These are phyloP conservation scores for Hapsidospora chrysogenum DNA, from an alignment of 495 filamentous ascomycete species.

Conservation along the genomic window DNA sequence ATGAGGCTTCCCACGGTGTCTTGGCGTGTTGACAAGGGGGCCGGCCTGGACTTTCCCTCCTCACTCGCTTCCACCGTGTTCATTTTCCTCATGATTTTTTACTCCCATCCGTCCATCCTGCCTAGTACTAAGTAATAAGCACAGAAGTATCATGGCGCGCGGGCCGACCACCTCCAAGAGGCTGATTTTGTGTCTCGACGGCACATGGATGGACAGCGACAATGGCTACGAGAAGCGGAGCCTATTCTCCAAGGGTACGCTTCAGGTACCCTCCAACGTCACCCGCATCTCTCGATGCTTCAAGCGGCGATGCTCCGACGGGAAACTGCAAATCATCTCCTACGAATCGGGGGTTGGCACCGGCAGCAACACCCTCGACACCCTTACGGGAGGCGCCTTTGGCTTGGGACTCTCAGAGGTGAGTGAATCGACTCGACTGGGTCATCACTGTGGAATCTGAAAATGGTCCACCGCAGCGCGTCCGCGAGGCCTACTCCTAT, in stretches of 20 bases:
- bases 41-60: too few species aligned
- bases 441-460: too few species aligned
- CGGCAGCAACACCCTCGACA: constrained; percentile 22
- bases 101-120: too few species aligned
- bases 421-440: too few species aligned
- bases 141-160: too few species aligned
- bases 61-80: too few species aligned
- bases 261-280: constrained; percentile 31
- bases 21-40: too few species aligned
- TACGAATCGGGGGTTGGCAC: constrained; percentile 36
- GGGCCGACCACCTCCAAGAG: constrained; percentile 9
- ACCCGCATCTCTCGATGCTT: constrained; percentile 28
- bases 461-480: constrained; percentile 22
- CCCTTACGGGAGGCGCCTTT: constrained; percentile 31
- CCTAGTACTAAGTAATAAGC: too few species aligned
- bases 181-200: constrained; percentile 32
- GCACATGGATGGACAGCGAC: constrained; percentile 30
- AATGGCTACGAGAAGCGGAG: constrained; percentile 16
- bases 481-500: constrained; percentile 51
- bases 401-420: constrained; percentile 30
- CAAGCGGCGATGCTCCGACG: constrained; percentile 18
- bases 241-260: constrained; percentile 10
- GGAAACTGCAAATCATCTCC: constrained; percentile 24
- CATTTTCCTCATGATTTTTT: too few species aligned
- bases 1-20: too few species aligned